These are phyloP conservation scores for Hemileccinum impolitum DNA, from an alignment of 768 basidiomycete species.

Conservation along the genomic window DNA sequence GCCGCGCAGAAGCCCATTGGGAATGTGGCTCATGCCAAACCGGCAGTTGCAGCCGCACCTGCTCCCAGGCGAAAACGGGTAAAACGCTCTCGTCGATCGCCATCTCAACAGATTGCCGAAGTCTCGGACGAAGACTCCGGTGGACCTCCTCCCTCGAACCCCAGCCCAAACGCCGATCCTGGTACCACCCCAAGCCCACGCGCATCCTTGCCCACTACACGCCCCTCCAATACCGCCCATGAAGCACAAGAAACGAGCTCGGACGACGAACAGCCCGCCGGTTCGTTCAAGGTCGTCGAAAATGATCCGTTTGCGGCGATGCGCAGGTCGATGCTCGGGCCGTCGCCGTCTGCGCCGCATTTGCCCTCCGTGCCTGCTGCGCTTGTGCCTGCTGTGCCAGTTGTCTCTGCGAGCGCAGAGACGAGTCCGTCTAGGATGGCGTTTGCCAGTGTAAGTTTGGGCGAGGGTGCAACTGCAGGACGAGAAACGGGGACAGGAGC, in stretches of 20 bases:
- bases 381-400: not conserved
- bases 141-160: not conserved
- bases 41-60: not conserved
- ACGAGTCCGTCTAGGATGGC: not conserved
- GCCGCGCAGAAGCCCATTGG: not conserved
- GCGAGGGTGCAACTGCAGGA: not conserved
- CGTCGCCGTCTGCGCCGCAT: not conserved
- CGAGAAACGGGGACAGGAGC: not conserved
- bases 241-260: slow-evolving; percentile 15
- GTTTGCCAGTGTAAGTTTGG: not conserved
- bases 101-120: slow-evolving; percentile 26
- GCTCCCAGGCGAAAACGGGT: slow-evolving; percentile 2
- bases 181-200: too few relatives aligned
- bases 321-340: slow-evolving; percentile 6
- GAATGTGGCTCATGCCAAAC: too few relatives aligned
- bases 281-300: slow-evolving; percentile 22
- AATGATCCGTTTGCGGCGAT: slow-evolving; percentile 25
- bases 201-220: not conserved
- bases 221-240: not conserved
- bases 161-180: not conserved
- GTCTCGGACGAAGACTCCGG: slow-evolving; percentile 21
- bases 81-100: slow-evolving; percentile 14
- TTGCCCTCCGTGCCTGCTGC: not conserved
- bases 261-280: slow-evolving; percentile 14
- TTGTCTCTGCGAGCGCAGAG: not conserved